Evolutionary conservation across 2,329 filamentous ascomycete genomes (phyloP).

Genomic region (Arthrocladium fulminans): DNA sequence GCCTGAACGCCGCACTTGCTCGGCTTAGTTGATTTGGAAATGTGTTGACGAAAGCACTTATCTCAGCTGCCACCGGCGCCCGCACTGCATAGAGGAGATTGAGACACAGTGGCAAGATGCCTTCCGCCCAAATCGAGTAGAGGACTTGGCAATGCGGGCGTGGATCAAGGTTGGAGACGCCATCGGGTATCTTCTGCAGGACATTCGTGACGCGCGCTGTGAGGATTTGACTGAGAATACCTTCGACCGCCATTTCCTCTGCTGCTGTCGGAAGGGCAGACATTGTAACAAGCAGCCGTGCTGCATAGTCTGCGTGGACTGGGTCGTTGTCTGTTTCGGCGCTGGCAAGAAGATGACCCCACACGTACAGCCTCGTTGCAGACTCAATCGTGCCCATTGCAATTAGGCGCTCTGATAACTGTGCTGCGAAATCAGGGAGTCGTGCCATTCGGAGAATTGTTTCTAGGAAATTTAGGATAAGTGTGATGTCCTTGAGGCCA

Average conservation of each 20-base stretch:
- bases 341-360: constrained; percentile 74
- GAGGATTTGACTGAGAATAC: constrained; percentile 67
- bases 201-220: constrained; percentile 70
- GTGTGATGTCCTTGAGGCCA: constrained; percentile 69
- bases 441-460: constrained; percentile 71
- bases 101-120: constrained; percentile 75
- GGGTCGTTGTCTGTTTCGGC: constrained; percentile 57
- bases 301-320: constrained; percentile 83
- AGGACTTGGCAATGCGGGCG: constrained; percentile 60
- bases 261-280: constrained; percentile 73
- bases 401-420: constrained; percentile 61
- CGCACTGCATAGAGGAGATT: constrained; percentile 80
- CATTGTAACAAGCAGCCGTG: constrained; percentile 79
- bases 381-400: constrained; percentile 64
- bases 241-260: constrained; percentile 82
- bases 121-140: constrained; percentile 83
- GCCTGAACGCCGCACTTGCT: constrained; percentile 59
- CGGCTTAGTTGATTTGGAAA: constrained; percentile 71
- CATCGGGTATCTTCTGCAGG: constrained; percentile 54
- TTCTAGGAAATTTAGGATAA: constrained; percentile 82
- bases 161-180: constrained; percentile 71
- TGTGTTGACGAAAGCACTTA: constrained; percentile 78
- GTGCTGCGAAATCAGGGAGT: constrained; percentile 60
- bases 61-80: constrained; percentile 70
- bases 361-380: constrained; percentile 81